A percentile compares a stretch with the other conserved stretches of the same genome.
These are phyloP conservation scores for Aquanectria penicillioides DNA, from an alignment of 2,329 filamentous ascomycete species.

Conservation along the genomic window DNA sequence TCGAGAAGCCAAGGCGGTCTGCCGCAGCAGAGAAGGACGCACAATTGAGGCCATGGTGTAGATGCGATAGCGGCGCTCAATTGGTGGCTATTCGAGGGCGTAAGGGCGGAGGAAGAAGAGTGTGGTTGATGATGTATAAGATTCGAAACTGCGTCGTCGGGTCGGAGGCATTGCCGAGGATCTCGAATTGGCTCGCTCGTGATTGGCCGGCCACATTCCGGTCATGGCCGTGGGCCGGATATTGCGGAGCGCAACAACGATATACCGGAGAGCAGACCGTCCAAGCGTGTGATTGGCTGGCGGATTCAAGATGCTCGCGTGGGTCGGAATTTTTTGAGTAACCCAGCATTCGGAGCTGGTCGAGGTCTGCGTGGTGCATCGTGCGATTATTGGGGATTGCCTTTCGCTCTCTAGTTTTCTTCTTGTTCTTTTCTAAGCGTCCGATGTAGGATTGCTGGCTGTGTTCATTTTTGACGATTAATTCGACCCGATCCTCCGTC, in stretches of 20 bases:
- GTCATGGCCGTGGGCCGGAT: constrained; percentile 40
- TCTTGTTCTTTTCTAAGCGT: background rate
- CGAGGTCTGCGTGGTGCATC: constrained; percentile 8
- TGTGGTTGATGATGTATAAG: constrained; percentile 37
- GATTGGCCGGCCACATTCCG: constrained; percentile 54
- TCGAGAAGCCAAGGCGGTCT: constrained; percentile 56
- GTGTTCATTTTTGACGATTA: background rate
- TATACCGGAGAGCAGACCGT: constrained; percentile 22
- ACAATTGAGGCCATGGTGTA: constrained; percentile 65
- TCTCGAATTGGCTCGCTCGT: constrained; percentile 54
- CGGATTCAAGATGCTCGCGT: constrained; percentile 7
- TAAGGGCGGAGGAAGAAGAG: constrained; percentile 18
- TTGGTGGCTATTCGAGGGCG: constrained; percentile 40
- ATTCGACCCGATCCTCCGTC: background rate
- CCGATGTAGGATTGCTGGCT: constrained; percentile 11
- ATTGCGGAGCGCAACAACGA: constrained; percentile 42
- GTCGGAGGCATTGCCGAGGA: constrained; percentile 60
- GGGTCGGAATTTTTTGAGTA: constrained; percentile 14
- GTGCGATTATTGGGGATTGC: constrained; percentile 18
- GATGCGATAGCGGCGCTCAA: constrained; percentile 38
- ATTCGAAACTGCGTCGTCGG: constrained; percentile 37
- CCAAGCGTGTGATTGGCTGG: constrained; percentile 43
- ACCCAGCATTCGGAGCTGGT: background rate
- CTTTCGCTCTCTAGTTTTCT: background rate
- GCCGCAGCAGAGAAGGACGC: constrained; percentile 65